Conservation (phyloP, 139 green algal species). For the Chara braunii region DNA sequence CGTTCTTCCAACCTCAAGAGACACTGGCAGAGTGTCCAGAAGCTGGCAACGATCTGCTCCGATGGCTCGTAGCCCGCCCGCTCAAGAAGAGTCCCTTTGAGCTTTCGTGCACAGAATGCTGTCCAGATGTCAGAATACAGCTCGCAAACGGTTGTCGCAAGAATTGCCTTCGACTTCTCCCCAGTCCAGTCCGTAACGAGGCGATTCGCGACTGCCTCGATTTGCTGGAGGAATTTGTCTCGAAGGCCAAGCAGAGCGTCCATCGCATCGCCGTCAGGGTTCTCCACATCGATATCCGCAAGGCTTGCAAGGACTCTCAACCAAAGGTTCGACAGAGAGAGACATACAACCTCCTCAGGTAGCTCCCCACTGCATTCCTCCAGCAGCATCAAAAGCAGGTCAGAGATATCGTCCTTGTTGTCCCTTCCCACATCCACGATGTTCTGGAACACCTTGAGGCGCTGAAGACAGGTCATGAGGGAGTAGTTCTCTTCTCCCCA, state of each 20-base stretch:
- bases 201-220: constrained; percentile 4
- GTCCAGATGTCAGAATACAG: constrained; percentile 24
- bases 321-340: constrained; percentile 17
- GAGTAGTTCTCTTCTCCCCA: constrained; percentile 7
- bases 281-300: constrained; percentile 12
- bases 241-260: neutral
- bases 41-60: constrained; percentile 1
- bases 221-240: constrained; percentile 11
- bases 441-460: neutral
- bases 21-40: constrained; percentile 8
- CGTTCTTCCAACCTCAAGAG: constrained; percentile 8
- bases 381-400: neutral
- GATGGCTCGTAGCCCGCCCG: constrained; percentile 6
- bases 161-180: neutral
- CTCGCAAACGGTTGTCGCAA: neutral
- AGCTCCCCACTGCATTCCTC: neutral
- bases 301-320: constrained; percentile 9
- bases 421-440: neutral
- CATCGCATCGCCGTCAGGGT: neutral
- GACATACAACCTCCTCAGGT: constrained; percentile 7
- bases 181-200: neutral
- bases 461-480: neutral
- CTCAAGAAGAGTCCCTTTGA: constrained; percentile 18
- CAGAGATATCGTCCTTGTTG: neutral
- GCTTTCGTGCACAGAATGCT: constrained; percentile 21